phyloP scores from a whole-genome alignment of 371 early-diverging fungal species.

The Saksenaea oblongispora region DNA sequence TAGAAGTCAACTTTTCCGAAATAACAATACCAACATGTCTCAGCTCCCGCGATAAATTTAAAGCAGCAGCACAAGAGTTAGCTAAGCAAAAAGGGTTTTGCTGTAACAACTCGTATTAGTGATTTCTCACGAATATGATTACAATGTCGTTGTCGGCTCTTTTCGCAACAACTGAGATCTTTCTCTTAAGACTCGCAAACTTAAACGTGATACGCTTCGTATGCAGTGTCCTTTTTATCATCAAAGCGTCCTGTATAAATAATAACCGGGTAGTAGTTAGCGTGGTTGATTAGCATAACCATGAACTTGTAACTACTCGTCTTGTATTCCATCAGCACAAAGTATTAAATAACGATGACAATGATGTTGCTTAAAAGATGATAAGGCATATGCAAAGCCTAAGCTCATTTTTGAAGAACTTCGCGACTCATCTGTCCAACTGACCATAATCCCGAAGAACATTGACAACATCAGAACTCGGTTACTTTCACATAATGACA shows the following conservation, averaged over 20 bases:
- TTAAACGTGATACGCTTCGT: slow-evolving; percentile 1
- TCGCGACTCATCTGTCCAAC: not conserved
- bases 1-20: too few species aligned
- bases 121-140: not conserved
- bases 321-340: not conserved
- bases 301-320: not conserved
- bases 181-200: not conserved
- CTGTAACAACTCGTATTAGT: not conserved
- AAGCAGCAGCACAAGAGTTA: not conserved
- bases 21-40: not conserved
- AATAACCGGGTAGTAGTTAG: not conserved
- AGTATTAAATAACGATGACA: not conserved
- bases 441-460: not conserved
- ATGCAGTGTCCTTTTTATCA: not conserved
- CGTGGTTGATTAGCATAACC: not conserved
- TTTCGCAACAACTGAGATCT: not conserved
- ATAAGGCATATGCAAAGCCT: not conserved
- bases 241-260: not conserved
- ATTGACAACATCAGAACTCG: not conserved
- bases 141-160: not conserved
- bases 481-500: not conserved
- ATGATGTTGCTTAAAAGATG: not conserved
- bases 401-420: not conserved
- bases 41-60: not conserved
- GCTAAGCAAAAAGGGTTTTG: not conserved